Evolutionary conservation across 1,284 basidiomycete species (phyloP), one percentile per base, ranked within the genome.

Genomic region (Hemileia vastatrix): DNA sequence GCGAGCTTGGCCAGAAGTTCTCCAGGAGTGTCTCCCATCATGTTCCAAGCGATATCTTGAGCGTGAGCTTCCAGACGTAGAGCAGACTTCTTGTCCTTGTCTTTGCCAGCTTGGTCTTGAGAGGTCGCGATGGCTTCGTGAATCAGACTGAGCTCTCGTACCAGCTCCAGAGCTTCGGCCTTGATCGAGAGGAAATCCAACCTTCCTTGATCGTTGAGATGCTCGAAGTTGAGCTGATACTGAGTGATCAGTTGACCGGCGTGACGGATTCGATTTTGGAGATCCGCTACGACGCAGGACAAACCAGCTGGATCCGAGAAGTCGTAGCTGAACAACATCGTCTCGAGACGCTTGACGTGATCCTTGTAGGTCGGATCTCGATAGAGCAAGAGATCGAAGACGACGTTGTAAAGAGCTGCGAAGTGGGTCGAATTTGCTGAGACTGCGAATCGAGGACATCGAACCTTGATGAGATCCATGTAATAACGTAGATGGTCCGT

Each of bases 21-120:
- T 50, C 81, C 81, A 33, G 83, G 77, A 61, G 85, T 81, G 66
- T 90, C n/a, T n/a, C n/a, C 88, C 32, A 94, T 78, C 90, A 97
- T 95, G 68, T 83, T 83, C 92, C 93, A 97, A 0, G 88, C 90
- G 53, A 97, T 85, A 73, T 93, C 88, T 4, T 85, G 83, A 0
- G 90, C 90, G 4, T 84, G 84, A 0, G 90, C 85, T 68, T 89
- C 86, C 23, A 95, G 77, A 43, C 89, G 82, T 47, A 93, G 79
- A 1, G 90, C 88, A 0, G 87, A 88, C 70, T 80, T 78, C 53
- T 90, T 87, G 65, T 86, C 84, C 64, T 88, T 87, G 8, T 84
- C 78, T 45, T 81, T 72, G 52, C 85, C 86, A 60, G 86, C 86
- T 45, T 80, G 67, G 58, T 86, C 86, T 72, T 91, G 87, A 47